Base-by-base conservation (phyloP, 1,284 basidiomycete genomes). In the Ustilago trichophora region DNA sequence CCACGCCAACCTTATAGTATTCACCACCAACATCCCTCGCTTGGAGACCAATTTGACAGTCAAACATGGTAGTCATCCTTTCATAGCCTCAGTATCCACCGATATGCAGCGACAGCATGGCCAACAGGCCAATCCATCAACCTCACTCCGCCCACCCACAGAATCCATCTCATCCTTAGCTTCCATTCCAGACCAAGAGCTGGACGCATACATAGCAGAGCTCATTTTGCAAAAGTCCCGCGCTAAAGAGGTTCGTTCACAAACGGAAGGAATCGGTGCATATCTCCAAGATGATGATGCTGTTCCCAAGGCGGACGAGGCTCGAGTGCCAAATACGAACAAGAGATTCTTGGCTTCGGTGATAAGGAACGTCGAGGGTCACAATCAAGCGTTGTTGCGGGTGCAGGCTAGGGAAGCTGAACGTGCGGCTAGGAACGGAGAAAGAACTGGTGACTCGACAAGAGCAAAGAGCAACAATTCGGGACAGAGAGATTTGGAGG, bases 321-420 rank as follows among this genome's bases (percentile, higher is more conserved):
- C 36, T 6, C 49, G 35, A n/a, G 42, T 50, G 11, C 42, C 49
- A 4, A 66, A 48, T 31, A 74, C 68, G 6, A 77, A 78, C 59
- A 78, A 76, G 34, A 35, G 58, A 3, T 76, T 78, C 43, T 52
- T 78, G 3, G 42, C 57, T 3, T 64, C 59, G 2, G 56, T 78
- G 9, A 65, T 78, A 1, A 35, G 56, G 1, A 67, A 71, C 36
- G 76, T 73, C 10, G 66, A 78, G 26, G 59, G 73, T 5, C 76
- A 78, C 40, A 78, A 78, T 46, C 37, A 55, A 18, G 50, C 45
- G 5, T 29, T 75, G 18, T 27, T 63, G 10, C 51, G 63, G 11
- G 57, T 48, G 46, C 70, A 68, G 42, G 44, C 31, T 22, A 31
- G 25, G 24, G 36, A 58, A 31, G 48, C 38, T 4, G 51, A 42